Conservation (phyloP, 331 rosid species). For the Quercus phellos region DNA sequence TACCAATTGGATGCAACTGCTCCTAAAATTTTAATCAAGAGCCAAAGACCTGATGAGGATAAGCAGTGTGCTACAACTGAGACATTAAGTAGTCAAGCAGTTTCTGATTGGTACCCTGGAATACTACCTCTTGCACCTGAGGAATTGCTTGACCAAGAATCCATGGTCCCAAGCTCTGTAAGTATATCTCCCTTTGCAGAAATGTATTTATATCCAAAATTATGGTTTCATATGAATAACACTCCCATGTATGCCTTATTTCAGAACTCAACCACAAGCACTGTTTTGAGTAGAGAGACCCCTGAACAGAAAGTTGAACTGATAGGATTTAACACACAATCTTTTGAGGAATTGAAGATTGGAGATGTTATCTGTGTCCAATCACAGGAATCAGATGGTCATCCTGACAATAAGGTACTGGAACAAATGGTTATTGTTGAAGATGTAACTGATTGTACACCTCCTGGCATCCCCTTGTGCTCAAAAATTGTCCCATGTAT, state of each 20-base stretch:
- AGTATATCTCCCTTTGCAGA: conserved; percentile 27
- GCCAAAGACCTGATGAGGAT: conserved; percentile 36
- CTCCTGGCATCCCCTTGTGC: conserved; percentile 33
- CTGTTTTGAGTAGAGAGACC: conserved; percentile 36
- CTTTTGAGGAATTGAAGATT: conserved; percentile 11
- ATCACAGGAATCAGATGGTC: conserved; percentile 22
- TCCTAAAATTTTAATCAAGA: conserved; percentile 31
- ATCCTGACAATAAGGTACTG: conserved; percentile 16
- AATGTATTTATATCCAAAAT: neutral
- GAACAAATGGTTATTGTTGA: conserved; percentile 29
- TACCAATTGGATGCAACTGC: conserved; percentile 25
- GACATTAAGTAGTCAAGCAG: conserved; percentile 29
- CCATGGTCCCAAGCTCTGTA: conserved; percentile 40
- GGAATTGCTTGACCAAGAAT: conserved; percentile 10
- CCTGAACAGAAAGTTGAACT: conserved; percentile 30
- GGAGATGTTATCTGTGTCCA: conserved; percentile 23
- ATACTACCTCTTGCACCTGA: conserved; percentile 27
- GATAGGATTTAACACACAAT: conserved; percentile 18
- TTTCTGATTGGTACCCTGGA: conserved; percentile 27
- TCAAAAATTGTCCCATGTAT: conserved; percentile 37
- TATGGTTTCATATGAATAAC: conserved; percentile 17
- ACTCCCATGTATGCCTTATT: conserved; percentile 14
- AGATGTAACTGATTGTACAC: conserved; percentile 29
- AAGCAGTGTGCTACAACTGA: conserved; percentile 15
- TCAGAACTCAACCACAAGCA: conserved; percentile 43